These are phyloP conservation scores for Aspergillus japonicus DNA, from an alignment of 2,329 filamentous ascomycete genomes.

Conservation along the genomic window DNA sequence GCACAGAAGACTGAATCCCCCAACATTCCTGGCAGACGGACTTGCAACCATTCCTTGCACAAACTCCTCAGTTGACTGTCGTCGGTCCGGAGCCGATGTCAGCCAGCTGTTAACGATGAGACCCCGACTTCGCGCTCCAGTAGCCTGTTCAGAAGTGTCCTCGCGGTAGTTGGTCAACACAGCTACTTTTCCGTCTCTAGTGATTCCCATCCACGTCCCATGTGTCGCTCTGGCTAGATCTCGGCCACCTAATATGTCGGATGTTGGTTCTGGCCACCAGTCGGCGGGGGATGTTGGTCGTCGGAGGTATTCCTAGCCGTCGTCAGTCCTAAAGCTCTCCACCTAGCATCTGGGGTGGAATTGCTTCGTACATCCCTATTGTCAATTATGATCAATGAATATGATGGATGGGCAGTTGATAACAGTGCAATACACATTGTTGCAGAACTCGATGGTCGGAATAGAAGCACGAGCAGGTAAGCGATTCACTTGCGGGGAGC, in stretches of 20 bases:
- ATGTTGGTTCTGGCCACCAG: conserved; percentile 59
- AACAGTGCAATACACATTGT: conserved; percentile 69
- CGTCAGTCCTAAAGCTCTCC: conserved; percentile 6
- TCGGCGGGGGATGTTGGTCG: conserved; percentile 59
- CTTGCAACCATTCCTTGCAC: conserved; percentile 55
- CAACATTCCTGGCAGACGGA: conserved; percentile 56
- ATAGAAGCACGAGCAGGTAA: background rate
- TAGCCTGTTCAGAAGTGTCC: conserved; percentile 46
- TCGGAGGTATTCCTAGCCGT: conserved; percentile 59
- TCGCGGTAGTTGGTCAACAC: conserved; percentile 66
- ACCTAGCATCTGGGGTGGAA: background rate
- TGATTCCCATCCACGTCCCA: conserved; percentile 66
- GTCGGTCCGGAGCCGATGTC: conserved; percentile 41
- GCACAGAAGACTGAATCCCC: conserved; percentile 63
- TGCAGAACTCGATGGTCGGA: background rate
- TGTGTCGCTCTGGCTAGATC: conserved; percentile 60
- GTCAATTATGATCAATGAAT: conserved; percentile 70
- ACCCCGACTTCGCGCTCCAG: conserved; percentile 54
- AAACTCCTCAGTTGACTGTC: conserved; percentile 51
- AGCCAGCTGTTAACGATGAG: conserved; percentile 62
- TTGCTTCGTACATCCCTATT: conserved; percentile 64
- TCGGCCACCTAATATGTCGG: conserved; percentile 59
- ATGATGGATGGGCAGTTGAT: conserved; percentile 67
- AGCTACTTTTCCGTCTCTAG: conserved; percentile 59
- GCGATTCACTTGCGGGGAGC: background rate